Evolutionary conservation across 192 early-diverging fungal species (phyloP).

Genomic region (Dissophora ornata): DNA sequence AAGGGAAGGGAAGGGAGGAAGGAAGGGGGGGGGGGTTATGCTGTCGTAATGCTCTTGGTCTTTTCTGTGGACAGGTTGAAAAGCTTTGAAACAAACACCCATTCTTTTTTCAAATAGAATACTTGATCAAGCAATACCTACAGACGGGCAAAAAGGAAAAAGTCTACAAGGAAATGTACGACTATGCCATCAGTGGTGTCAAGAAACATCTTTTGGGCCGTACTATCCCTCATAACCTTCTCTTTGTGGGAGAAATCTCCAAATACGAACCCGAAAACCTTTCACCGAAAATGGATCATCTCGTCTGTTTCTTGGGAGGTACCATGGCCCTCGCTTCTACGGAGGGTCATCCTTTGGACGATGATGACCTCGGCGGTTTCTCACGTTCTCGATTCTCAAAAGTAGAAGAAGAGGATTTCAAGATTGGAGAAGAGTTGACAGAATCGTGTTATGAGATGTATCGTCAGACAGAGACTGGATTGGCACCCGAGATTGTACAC

Average conservation of each 20-base stretch:
- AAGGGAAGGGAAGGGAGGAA: too few species aligned
- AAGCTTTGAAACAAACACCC: background rate
- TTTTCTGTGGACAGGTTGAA: too few species aligned
- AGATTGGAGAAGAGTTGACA: constrained; percentile 77
- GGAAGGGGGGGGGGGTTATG: too few species aligned
- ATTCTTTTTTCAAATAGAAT: constrained; percentile 69
- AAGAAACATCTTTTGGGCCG: constrained; percentile 70
- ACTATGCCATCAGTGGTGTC: constrained; percentile 71
- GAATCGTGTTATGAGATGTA: constrained; percentile 70
- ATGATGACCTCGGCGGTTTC: background rate
- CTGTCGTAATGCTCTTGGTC: too few species aligned
- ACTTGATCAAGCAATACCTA: constrained; percentile 90
- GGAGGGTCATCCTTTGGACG: constrained; percentile 59
- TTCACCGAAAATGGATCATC: constrained; percentile 84
- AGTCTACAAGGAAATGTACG: constrained; percentile 76
- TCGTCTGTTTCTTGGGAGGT: constrained; percentile 91
- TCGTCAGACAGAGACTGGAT: constrained; percentile 48
- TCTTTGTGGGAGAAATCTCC: constrained; percentile 73
- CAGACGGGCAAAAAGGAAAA: constrained; percentile 71
- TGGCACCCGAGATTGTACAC: constrained; percentile 54
- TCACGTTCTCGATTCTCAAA: constrained; percentile 11
- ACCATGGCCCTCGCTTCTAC: constrained; percentile 83
- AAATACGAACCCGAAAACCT: constrained; percentile 38
- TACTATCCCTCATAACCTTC: constrained; percentile 61
- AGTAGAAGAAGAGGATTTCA: constrained; percentile 62